Percentiles rank a stretch among this genome's conserved stretches.
These are phyloP conservation scores for Rugonectria rugulosa DNA, from an alignment of 2,329 filamentous ascomycete genomes.

Conservation along the genomic window DNA sequence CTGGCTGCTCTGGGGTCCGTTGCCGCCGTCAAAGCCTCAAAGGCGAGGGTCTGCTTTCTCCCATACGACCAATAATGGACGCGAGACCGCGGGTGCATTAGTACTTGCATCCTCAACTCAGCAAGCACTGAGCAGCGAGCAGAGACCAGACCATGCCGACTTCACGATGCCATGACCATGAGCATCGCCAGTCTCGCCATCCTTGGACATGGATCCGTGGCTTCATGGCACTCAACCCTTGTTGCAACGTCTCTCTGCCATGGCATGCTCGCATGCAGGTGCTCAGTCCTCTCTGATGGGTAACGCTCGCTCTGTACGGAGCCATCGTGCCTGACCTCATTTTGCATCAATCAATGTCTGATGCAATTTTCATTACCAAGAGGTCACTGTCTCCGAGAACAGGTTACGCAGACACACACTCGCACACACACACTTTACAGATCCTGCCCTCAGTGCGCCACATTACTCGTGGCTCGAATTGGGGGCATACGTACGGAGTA, in stretches of 20 bases:
- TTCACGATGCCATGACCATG: too few species aligned
- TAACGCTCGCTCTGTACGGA: constrained; percentile 14
- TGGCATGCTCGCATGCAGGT: background rate
- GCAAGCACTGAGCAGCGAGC: background rate
- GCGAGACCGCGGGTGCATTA: constrained; percentile 28
- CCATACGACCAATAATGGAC: constrained; percentile 34
- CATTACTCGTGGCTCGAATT: constrained; percentile 18
- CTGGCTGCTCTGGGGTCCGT: constrained; percentile 24
- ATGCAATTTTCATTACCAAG: background rate
- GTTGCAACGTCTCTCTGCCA: constrained; percentile 6
- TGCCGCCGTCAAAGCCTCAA: constrained; percentile 33
- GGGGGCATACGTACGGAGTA: too few species aligned
- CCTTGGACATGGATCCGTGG: background rate
- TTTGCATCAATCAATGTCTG: background rate
- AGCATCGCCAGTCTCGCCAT: too few species aligned
- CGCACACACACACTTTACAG: too few species aligned
- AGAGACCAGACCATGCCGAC: constrained; percentile 1
- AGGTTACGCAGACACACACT: constrained; percentile 8
- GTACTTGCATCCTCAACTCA: constrained; percentile 21
- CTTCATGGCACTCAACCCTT: background rate
- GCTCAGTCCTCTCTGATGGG: constrained; percentile 8
- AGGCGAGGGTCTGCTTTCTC: constrained; percentile 25
- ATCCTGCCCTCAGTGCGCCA: constrained; percentile 26
- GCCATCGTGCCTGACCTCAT: constrained; percentile 2
- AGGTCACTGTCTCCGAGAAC: background rate